These are phyloP conservation scores for Antrodiella citrinella DNA, from an alignment of 768 basidiomycete genomes.

Conservation along the genomic window DNA sequence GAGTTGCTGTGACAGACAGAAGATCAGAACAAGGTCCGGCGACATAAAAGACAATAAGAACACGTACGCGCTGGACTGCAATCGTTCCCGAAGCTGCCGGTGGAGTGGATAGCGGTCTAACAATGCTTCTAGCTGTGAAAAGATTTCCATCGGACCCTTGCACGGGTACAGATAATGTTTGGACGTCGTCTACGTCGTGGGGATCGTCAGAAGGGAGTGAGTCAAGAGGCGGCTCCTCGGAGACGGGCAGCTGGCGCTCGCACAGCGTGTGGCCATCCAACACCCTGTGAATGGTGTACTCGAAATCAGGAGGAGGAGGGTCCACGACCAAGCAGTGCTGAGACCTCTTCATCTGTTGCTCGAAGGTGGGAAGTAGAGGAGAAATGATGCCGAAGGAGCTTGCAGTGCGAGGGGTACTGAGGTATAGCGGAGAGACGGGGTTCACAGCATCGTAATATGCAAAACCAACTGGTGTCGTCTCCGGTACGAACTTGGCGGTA, in stretches of 20 bases:
- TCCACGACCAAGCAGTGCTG: neutral
- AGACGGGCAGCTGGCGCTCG: conserved; percentile 1
- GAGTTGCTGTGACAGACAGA: conserved; percentile 7
- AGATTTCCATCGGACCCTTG: neutral
- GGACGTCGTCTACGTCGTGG: neutral
- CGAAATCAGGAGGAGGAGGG: neutral
- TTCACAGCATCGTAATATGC: conserved; percentile 1
- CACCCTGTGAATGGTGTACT: conserved; percentile 9
- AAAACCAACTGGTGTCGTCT: neutral
- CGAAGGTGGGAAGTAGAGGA: neutral
- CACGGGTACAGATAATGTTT: neutral
- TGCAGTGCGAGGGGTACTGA: neutral
- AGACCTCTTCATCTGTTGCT: neutral
- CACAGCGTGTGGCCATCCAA: conserved; percentile 16
- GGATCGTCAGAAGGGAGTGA: neutral
- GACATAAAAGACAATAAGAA: neutral
- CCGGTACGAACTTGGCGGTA: neutral
- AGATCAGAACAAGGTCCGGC: neutral
- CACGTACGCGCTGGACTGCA: conserved; percentile 8
- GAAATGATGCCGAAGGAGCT: neutral
- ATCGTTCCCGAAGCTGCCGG: conserved; percentile 7
- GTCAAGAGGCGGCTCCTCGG: neutral
- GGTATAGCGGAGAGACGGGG: conserved; percentile 5
- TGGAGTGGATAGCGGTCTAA: conserved; percentile 19
- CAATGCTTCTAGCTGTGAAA: conserved; percentile 6